phyloP scores from a whole-genome alignment of 129 eudicot species.

The Pulicaria dysenterica region DNA sequence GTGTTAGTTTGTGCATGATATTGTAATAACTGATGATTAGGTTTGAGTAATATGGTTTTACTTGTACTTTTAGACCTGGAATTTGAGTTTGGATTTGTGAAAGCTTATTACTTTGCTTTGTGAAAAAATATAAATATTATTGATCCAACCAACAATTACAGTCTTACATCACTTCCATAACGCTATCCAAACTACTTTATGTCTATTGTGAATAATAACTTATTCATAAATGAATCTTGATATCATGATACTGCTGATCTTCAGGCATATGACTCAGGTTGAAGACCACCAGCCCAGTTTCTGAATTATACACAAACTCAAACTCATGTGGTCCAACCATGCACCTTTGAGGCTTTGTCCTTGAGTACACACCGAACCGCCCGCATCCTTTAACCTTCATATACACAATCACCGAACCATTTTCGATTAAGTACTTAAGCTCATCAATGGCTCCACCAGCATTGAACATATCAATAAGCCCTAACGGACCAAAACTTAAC shows the following conservation, averaged over 20 bases:
- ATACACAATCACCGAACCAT: constrained; percentile 35
- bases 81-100: constrained; percentile 3
- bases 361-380: constrained; percentile 63
- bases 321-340: constrained; percentile 41
- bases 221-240: constrained; percentile 50
- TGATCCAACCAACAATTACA: neutral
- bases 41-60: constrained; percentile 13
- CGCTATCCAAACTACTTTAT: constrained; percentile 13
- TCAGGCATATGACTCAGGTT: constrained; percentile 61
- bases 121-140: neutral
- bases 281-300: constrained; percentile 51
- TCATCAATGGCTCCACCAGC: constrained; percentile 76
- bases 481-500: constrained; percentile 63
- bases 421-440: constrained; percentile 43
- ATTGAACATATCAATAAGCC: constrained; percentile 76
- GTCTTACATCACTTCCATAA: neutral
- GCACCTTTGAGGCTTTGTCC: constrained; percentile 57
- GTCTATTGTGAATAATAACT: neutral
- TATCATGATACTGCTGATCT: constrained; percentile 44
- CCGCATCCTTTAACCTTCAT: constrained; percentile 78
- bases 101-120: neutral
- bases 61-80: constrained; percentile 18
- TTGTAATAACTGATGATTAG: constrained; percentile 25
- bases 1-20: constrained; percentile 32
- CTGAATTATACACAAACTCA: constrained; percentile 51